Base-by-base conservation (phyloP, 2,329 filamentous ascomycete genomes). In the Emericellopsis cladophorae region DNA sequence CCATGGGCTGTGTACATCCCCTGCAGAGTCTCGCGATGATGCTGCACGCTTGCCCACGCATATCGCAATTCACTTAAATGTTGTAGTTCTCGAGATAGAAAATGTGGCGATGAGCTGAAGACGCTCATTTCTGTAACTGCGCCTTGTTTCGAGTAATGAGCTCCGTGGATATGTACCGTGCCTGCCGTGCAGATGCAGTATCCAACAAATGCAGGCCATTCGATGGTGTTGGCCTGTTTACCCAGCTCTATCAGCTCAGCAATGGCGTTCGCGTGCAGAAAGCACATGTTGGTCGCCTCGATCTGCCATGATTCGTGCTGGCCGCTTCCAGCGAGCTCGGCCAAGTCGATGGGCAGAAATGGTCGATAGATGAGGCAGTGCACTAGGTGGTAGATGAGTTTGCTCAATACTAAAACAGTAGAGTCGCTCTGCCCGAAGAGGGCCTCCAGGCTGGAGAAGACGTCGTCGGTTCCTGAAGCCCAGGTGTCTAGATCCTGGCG, bases 301-400 rank as follows among this genome's bases (percentile, higher is more conserved):
- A 93, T 90, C 55, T 93, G 87, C 87, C 87, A 94, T 23, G 84
- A 89, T 55, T 93, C 86, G 49, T 93, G 84, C 52, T 93, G 86
- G 2, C 84, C 84, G 1, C 76, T 81, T 12, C 84, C 83, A 11
- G 84, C 76, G 7, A 94, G 72, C 56, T 93, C 87, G 21, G 81
- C 76, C 4, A 93, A 67, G 56, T 93, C 84, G 46, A 94, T 83
- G 0, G 87, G 87, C 6, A 94, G 67, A 58, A 94, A 94, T 0
- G 86, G 86, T 14, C 87, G 76, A 54, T 93, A 94, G 35, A 93
- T 81, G 39, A 94, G 68, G 53, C 86, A 93, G 59, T 93, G 84
- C 36, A 92, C 81, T 12, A 92, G 69, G 54, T 94, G 87, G 51
- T 92, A 93, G 24, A 93, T 79, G 34, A 92, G 70, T 58, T 92